These are phyloP conservation scores for Sugiyamaella chiloensis DNA, from an alignment of 805 yeast genomes.

Conservation along the genomic window DNA sequence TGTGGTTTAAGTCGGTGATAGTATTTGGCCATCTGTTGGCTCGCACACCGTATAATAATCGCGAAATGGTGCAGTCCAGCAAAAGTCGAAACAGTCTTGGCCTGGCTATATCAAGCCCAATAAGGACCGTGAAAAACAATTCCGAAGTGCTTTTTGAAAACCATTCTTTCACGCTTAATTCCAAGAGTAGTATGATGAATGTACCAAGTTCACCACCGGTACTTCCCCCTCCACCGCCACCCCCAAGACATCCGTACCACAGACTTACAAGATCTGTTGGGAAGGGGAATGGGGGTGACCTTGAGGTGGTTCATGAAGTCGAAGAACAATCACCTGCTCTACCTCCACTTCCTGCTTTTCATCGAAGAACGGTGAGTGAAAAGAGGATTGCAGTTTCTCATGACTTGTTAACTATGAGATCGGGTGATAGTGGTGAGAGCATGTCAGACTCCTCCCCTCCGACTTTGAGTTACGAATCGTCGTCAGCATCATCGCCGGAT, in stretches of 20 bases:
- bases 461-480: background rate
- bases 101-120: conserved; percentile 7
- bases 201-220: too few species aligned
- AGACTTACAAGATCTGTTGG: background rate
- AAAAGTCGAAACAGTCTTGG: too few species aligned
- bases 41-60: too few species aligned
- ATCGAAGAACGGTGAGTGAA: background rate
- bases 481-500: background rate
- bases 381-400: background rate
- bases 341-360: background rate
- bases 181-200: too few species aligned
- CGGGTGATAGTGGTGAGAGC: background rate
- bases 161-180: background rate
- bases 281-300: background rate
- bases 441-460: background rate
- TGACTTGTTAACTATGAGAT: background rate
- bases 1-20: too few species aligned
- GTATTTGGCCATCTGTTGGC: too few species aligned
- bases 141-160: conserved; percentile 1
- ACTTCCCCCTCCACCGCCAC: background rate
- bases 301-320: background rate
- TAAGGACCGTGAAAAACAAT: conserved; percentile 6
- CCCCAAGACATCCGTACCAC: background rate
- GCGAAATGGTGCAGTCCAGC: too few species aligned
- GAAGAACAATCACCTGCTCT: background rate